Percentiles rank a stretch among this genome's conserved stretches.
Evolutionary conservation across 208 protist species (phyloP).

Genomic region (Balamuthia mandrillaris): DNA sequence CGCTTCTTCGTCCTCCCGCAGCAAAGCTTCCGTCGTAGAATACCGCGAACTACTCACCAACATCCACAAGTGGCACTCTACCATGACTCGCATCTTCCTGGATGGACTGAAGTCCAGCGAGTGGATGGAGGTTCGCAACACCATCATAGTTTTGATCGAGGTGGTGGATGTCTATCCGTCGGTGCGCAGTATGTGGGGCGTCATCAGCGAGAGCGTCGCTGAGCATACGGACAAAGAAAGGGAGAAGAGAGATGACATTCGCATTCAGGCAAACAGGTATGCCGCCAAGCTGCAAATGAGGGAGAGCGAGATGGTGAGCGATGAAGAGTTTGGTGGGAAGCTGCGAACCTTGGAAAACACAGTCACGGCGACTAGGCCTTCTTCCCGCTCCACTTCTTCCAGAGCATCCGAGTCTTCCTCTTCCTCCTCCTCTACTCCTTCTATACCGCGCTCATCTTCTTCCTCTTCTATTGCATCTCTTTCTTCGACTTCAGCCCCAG

Average conservation of each 20-base stretch:
- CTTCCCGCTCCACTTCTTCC: too few species aligned
- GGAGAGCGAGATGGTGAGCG: neutral
- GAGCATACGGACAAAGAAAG: neutral
- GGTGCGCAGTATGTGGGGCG: neutral
- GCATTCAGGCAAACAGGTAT: neutral
- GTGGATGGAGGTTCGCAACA: constrained; percentile 42
- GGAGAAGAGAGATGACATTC: neutral
- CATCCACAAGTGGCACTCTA: constrained; percentile 44
- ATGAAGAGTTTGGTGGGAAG: constrained; percentile 6
- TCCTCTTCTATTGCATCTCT: too few species aligned
- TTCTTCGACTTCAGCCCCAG: too few species aligned
- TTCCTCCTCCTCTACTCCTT: too few species aligned
- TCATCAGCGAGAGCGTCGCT: neutral
- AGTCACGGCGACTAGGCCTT: too few species aligned
- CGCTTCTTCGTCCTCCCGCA: neutral
- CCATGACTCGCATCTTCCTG: neutral
- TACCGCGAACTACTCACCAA: neutral
- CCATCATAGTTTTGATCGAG: neutral
- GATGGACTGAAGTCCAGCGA: constrained; percentile 29
- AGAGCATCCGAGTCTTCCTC: too few species aligned
- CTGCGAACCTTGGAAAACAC: too few species aligned
- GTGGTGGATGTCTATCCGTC: neutral
- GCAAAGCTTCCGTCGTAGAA: neutral
- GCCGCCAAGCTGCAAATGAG: neutral
- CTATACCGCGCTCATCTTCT: too few species aligned